A percentile compares a stretch with the other conserved stretches of the same genome.
These are phyloP conservation scores for Leucocoprinus gongylophorus DNA, from an alignment of 1,284 basidiomycete genomes.

Conservation along the genomic window DNA sequence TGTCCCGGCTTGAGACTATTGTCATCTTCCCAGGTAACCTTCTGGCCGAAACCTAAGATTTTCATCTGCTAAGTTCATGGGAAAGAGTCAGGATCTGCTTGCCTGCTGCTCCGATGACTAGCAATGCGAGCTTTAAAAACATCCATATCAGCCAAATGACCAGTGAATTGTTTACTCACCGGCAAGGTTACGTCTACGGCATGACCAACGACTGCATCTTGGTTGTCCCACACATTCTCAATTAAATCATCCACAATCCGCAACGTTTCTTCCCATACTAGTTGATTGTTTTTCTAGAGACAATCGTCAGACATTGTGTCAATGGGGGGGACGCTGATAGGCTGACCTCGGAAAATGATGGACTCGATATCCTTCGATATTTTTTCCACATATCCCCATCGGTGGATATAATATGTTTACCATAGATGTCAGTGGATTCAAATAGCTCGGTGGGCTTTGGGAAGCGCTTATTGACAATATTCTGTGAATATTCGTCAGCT, in stretches of 20 bases:
- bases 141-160: background rate
- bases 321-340: background rate
- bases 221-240: slow-evolving; percentile 29
- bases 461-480: slow-evolving; percentile 32
- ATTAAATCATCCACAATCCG: slow-evolving; percentile 39
- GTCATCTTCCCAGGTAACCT: slow-evolving; percentile 42
- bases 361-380: slow-evolving; percentile 42
- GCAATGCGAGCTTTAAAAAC: slow-evolving; percentile 42
- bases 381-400: slow-evolving; percentile 58
- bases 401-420: slow-evolving; percentile 49
- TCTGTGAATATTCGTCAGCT: slow-evolving; percentile 19
- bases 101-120: slow-evolving; percentile 51
- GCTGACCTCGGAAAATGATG: slow-evolving; percentile 35
- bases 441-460: slow-evolving; percentile 31
- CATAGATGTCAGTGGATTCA: slow-evolving; percentile 29
- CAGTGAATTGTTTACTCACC: slow-evolving; percentile 26
- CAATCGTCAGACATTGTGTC: background rate
- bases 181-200: slow-evolving; percentile 39
- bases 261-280: slow-evolving; percentile 52
- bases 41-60: slow-evolving; percentile 43
- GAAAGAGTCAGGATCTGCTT: background rate
- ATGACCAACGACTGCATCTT: slow-evolving; percentile 28
- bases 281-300: slow-evolving; percentile 42
- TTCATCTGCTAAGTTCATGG: background rate
- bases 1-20: slow-evolving; percentile 35